Evolutionary conservation across 345 rosid genomes (phyloP).

Genomic region (Garcia nutans): DNA sequence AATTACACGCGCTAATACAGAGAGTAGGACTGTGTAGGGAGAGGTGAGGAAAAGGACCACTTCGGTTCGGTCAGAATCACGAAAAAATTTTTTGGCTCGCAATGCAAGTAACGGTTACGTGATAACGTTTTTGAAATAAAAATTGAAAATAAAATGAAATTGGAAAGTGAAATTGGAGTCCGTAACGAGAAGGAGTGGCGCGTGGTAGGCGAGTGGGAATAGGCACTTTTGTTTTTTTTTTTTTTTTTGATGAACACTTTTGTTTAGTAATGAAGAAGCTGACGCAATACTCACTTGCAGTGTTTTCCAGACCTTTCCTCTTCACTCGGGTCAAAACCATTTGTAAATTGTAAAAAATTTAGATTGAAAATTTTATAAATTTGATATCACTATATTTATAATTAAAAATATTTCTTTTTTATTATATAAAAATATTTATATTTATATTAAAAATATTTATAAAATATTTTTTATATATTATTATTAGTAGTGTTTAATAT

Average conservation of each 20-base stretch:
- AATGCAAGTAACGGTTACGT: not conserved
- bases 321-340: not conserved
- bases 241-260: too few relatives aligned
- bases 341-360: too few relatives aligned
- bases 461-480: too few relatives aligned
- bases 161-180: constrained; percentile 38
- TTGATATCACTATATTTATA: too few relatives aligned
- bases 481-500: too few relatives aligned
- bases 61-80: not conserved
- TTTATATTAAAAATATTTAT: too few relatives aligned
- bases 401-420: too few relatives aligned
- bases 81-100: not conserved
- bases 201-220: not conserved
- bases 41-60: not conserved
- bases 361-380: too few relatives aligned
- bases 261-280: not conserved
- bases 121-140: constrained; percentile 20
- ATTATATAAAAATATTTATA: too few relatives aligned
- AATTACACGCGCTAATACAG: too few relatives aligned
- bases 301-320: not conserved
- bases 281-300: not conserved
- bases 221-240: too few relatives aligned
- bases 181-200: constrained; percentile 9
- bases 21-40: too few relatives aligned
- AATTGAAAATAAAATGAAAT: not conserved